Conservation (phyloP, 306 rosid species). For the Cucurbita argyrosperma region DNA sequence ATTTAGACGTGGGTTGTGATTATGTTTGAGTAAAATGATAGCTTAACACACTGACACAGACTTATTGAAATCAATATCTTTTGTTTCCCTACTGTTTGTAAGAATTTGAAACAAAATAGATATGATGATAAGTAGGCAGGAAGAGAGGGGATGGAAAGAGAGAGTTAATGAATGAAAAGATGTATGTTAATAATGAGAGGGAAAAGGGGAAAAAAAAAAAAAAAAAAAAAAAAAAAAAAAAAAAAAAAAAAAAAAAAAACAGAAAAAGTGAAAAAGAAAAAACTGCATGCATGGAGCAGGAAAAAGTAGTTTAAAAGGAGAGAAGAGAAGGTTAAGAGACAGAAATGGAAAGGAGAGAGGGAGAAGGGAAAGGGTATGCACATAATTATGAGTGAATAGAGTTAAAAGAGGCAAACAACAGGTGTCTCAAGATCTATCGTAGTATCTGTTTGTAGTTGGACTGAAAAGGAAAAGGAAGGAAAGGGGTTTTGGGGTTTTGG, state of each 20-base stretch:
- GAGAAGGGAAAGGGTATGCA: neutral
- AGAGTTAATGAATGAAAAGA: neutral
- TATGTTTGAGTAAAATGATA: neutral
- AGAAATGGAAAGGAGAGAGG: neutral
- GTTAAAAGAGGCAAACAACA: neutral
- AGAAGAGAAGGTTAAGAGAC: neutral
- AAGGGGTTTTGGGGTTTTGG: neutral
- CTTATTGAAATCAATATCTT: neutral
- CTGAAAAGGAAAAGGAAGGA: conserved; percentile 52
- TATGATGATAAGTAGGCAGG: neutral
- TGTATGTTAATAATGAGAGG: neutral
- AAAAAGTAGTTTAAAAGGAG: neutral
- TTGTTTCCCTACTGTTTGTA: neutral
- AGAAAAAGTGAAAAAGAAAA: neutral
- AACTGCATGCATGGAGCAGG: conserved; percentile 17
- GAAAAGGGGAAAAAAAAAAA: neutral
- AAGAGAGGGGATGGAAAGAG: too few species aligned
- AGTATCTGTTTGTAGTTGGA: conserved; percentile 37
- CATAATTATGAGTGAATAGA: neutral
- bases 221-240: neutral
- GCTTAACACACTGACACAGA: neutral
- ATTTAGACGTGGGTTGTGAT: neutral
- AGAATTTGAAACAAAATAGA: neutral
- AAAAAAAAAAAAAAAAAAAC: neutral
- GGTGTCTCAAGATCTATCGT: conserved; percentile 20